Percentiles rank a stretch among this genome's conserved stretches.
Conservation (phyloP, 345 rosid species). For the Syzygium aqueum region DNA sequence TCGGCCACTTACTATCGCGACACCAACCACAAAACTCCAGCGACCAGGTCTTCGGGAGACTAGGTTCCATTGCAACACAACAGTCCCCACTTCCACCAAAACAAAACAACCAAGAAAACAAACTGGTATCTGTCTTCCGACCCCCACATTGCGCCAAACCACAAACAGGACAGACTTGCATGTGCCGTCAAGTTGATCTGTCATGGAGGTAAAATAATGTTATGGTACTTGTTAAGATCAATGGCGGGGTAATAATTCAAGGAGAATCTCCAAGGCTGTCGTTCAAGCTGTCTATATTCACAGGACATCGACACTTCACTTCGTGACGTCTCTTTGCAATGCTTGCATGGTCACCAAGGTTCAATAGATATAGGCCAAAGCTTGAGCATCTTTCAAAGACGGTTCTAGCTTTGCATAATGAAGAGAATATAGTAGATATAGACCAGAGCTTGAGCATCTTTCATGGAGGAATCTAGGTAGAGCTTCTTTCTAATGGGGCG, state of each 20-base stretch:
- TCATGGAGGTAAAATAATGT: neutral
- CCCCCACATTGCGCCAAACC: neutral
- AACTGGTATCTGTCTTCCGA: neutral
- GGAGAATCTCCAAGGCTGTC: neutral
- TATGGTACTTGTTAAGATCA: neutral
- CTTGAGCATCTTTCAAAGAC: neutral
- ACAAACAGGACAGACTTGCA: neutral
- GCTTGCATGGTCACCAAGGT: neutral
- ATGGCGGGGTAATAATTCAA: neutral
- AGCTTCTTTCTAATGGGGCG: neutral
- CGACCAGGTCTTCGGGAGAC: too few relatives aligned
- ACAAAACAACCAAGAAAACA: neutral
- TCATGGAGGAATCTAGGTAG: neutral
- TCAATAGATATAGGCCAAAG: neutral
- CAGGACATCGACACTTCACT: neutral
- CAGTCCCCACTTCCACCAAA: neutral
- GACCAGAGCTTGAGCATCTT: neutral
- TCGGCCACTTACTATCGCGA: too few relatives aligned
- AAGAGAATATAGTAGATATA: neutral
- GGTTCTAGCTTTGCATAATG: too few relatives aligned
- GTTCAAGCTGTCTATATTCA: neutral
- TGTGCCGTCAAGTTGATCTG: neutral
- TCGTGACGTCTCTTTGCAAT: neutral
- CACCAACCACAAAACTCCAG: too few relatives aligned
- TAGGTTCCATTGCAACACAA: neutral